These are phyloP conservation scores for Nothophytophthora sp. DNA, from an alignment of 352 stramenopile genomes.

Conservation along the genomic window DNA sequence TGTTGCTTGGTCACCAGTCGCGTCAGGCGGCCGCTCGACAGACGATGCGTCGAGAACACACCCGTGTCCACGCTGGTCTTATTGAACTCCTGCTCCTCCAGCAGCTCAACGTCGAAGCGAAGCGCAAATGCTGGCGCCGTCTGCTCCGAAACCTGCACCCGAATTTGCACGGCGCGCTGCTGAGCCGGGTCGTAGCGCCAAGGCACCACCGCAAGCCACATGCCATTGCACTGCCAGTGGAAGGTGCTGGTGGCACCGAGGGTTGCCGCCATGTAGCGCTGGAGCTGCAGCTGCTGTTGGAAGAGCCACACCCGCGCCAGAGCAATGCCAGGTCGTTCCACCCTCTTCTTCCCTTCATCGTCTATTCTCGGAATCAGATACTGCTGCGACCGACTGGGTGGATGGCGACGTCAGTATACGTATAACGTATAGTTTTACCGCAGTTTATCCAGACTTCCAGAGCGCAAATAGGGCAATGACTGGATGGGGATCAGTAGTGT, in stretches of 20 bases:
- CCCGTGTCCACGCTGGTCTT: constrained; percentile 1
- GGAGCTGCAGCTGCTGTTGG: too few relatives aligned
- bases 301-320: too few relatives aligned
- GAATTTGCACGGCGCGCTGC: constrained; percentile 21
- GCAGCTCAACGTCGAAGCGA: constrained; percentile 30
- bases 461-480: too few relatives aligned
- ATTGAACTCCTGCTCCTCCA: not conserved
- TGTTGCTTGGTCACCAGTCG: constrained; percentile 51
- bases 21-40: constrained; percentile 6
- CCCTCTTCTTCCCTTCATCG: not conserved
- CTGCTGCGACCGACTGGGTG: not conserved
- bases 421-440: too few relatives aligned
- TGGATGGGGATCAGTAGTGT: too few relatives aligned
- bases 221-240: constrained; percentile 17
- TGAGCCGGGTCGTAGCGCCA: constrained; percentile 8
- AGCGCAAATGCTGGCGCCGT: constrained; percentile 43
- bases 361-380: not conserved
- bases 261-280: not conserved
- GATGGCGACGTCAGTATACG: not conserved
- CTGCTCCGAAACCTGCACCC: constrained; percentile 39
- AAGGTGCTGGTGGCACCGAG: constrained; percentile 1
- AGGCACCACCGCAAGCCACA: constrained; percentile 25
- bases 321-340: not conserved
- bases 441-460: too few relatives aligned
- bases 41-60: constrained; percentile 2